A percentile compares a stretch with the other conserved stretches of the same genome.
These are phyloP conservation scores for Zoysia matrella DNA, from an alignment of 202 grass and related monocot species.

Conservation along the genomic window DNA sequence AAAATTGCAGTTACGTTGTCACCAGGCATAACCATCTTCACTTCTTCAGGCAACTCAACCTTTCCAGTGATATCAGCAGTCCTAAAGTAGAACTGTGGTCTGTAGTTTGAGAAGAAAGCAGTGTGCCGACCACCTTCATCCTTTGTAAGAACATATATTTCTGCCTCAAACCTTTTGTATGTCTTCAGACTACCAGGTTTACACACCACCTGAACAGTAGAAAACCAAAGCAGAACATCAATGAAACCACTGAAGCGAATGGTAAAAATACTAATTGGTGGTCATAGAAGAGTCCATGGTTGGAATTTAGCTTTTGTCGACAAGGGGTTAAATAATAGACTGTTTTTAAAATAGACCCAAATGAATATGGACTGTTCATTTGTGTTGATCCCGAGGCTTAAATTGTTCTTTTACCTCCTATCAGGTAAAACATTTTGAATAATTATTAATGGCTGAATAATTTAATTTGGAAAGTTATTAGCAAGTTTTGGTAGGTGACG, in stretches of 20 bases:
- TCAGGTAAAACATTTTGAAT: too few relatives aligned
- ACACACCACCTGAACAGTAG: slow-evolving; percentile 71
- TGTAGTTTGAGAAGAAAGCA: slow-evolving; percentile 88
- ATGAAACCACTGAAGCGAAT: not conserved
- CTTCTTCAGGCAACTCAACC: slow-evolving; percentile 60
- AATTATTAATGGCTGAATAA: too few relatives aligned
- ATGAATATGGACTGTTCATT: too few relatives aligned
- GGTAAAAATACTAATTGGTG: too few relatives aligned
- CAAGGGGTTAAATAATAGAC: too few relatives aligned
- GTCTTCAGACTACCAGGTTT: slow-evolving; percentile 86
- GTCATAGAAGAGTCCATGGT: too few relatives aligned
- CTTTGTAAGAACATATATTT: slow-evolving; percentile 89
- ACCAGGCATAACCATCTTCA: slow-evolving; percentile 96
- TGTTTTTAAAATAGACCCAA: too few relatives aligned
- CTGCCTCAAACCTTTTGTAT: slow-evolving; percentile 87
- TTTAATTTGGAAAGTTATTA: too few relatives aligned
- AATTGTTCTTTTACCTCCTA: too few relatives aligned
- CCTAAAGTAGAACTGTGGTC: slow-evolving; percentile 96
- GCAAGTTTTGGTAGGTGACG: too few relatives aligned
- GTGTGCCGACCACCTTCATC: slow-evolving; percentile 98
- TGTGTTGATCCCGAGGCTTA: too few relatives aligned
- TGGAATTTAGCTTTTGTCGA: too few relatives aligned
- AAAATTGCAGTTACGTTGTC: slow-evolving; percentile 89
- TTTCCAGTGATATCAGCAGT: slow-evolving; percentile 96
- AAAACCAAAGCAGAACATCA: not conserved